Percentiles rank a stretch among this genome's conserved stretches.
Conservation (phyloP, 1,284 basidiomycete genomes). For the Ustilago tritici region DNA sequence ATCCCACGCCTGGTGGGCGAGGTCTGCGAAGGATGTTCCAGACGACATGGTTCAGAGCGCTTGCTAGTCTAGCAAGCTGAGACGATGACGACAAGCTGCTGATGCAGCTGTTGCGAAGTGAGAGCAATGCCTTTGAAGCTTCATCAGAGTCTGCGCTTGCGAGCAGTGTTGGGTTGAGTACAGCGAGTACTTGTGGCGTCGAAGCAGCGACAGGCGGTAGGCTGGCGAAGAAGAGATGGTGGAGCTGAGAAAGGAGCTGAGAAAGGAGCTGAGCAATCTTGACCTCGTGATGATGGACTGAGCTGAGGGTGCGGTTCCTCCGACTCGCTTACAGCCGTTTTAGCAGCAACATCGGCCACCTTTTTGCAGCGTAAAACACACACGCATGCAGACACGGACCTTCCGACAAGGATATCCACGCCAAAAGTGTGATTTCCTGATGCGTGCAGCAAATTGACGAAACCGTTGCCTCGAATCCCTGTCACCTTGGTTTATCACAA, state of each 20-base stretch:
- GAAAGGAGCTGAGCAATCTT: not conserved
- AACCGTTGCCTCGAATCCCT: constrained; percentile 19
- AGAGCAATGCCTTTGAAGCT: not conserved
- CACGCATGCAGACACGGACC: not conserved
- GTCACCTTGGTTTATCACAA: constrained; percentile 5
- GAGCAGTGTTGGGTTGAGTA: not conserved
- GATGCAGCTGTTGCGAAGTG: not conserved
- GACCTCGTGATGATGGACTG: not conserved
- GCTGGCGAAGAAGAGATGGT: not conserved
- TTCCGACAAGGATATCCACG: not conserved
- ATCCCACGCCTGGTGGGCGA: constrained; percentile 55
- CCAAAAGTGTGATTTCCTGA: not conserved
- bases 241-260: not conserved
- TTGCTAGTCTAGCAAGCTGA: not conserved
- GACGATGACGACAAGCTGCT: not conserved
- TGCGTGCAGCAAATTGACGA: constrained; percentile 33
- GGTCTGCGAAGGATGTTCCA: constrained; percentile 54
- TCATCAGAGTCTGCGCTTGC: not conserved
- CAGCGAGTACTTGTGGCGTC: too few species aligned
- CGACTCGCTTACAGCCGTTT: constrained; percentile 1
- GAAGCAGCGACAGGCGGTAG: not conserved
- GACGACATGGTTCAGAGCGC: constrained; percentile 27
- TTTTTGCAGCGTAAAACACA: too few species aligned
- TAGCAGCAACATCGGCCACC: not conserved
- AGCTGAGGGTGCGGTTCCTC: not conserved